Evolutionary conservation across 78 protist species (phyloP), one percentile per base, ranked within the genome.

Genomic region (Blattamonas nauphoetae): DNA sequence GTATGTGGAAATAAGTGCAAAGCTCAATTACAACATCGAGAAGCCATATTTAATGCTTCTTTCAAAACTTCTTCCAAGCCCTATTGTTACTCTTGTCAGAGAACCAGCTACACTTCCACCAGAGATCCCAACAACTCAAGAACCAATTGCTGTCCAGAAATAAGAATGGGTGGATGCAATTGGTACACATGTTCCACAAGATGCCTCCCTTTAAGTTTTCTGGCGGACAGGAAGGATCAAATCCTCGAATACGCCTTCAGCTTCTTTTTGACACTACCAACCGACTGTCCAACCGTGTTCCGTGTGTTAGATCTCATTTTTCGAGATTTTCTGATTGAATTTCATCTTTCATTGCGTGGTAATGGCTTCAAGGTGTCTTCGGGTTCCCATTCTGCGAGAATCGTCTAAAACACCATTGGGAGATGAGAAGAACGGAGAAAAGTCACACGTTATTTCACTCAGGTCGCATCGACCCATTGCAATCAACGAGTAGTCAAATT

Each of bases 41-140:
- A 98, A 98, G 96, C 99, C 99, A 78, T 98, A 97, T 96, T 92
- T 95, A 81, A 95, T 95, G 96, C 93, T 98, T 44, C 94, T 97
- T 80, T 93, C 95, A 45, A 94, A 95, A 93, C 94, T 98, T 71
- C 43, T 45, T 88, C 96, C 95, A 46, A 92, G 91, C 89, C 78
- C 85, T 42, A 63, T 89, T 85, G 91, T 95, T 32, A 45, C 34
- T 45, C 91, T 95, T 64, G 94, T 89, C 36, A 95, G 84, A 1
- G 42, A 89, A 32, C 96, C 94, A 29, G 96, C 93, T 42, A 90
- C 92, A 44, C 42, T 34, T 3, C 94, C 91, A 1, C 90, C 93
- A 0, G 94, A 91, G 86, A 91, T 88, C n/a, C n/a, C n/a, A n/a
- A n/a, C n/a, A n/a, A n/a, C 36, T 0, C 29, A 1, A 96, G 82